A percentile compares a stretch with the other conserved stretches of the same genome.
Conservation (phyloP, 768 basidiomycete genomes). For the Daedalea quercina region DNA sequence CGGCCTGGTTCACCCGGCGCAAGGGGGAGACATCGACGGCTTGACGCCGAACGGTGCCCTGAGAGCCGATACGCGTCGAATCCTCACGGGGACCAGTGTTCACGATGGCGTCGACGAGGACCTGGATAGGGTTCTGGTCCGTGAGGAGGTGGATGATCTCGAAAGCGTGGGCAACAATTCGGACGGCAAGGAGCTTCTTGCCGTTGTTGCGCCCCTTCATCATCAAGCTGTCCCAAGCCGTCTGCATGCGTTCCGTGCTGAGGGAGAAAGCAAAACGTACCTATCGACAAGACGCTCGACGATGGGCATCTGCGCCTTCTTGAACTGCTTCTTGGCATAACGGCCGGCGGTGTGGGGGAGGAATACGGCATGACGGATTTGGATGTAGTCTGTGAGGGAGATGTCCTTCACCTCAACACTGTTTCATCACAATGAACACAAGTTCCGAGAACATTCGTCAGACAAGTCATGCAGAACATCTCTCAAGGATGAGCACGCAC, state of each 20-base stretch:
- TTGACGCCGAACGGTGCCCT: conserved; percentile 99
- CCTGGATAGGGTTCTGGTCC: conserved; percentile 99
- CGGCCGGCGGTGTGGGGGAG: conserved; percentile 98
- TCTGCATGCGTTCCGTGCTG: not conserved
- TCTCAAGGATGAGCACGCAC: conserved; percentile 44
- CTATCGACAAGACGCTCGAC: conserved; percentile 98
- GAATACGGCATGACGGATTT: conserved; percentile 96
- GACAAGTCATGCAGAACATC: not conserved
- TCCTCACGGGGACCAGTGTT: conserved; percentile 99
- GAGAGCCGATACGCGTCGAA: conserved; percentile 98
- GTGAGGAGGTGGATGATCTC: conserved; percentile 99
- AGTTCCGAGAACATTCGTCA: not conserved
- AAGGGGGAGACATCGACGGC: conserved; percentile 99
- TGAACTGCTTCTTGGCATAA: conserved; percentile 99
- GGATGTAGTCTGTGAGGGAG: conserved; percentile 98
- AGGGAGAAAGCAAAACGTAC: conserved; percentile 35
- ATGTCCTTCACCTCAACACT: conserved; percentile 99
- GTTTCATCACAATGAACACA: conserved; percentile 1
- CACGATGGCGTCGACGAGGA: conserved; percentile 96
- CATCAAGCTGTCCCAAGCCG: conserved; percentile 66
- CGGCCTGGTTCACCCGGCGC: conserved; percentile 95
- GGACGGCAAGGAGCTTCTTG: conserved; percentile 97
- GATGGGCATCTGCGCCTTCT: conserved; percentile 99
- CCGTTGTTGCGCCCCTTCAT: conserved; percentile 99
- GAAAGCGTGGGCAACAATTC: conserved; percentile 98